A percentile compares a stretch with the other conserved stretches of the same genome.
These are phyloP conservation scores for Talaromyces verruculosus DNA, from an alignment of 2,329 filamentous ascomycete species.

Conservation along the genomic window DNA sequence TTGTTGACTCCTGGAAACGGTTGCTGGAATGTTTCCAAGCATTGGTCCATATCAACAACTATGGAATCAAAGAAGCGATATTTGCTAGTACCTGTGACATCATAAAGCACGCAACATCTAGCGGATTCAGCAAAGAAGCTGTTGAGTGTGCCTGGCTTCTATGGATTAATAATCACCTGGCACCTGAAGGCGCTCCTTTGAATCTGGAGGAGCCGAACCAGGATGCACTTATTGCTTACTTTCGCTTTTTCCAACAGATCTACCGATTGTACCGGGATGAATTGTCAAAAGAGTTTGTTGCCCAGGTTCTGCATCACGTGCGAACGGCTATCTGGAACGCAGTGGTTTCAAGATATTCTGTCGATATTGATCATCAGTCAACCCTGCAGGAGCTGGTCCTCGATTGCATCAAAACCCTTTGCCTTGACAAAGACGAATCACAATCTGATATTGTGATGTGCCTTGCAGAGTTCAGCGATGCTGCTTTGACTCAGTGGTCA, in stretches of 20 bases:
- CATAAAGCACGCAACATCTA: conserved; percentile 49
- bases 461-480: conserved; percentile 67
- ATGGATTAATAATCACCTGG: conserved; percentile 67
- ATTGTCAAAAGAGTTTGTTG: conserved; percentile 62
- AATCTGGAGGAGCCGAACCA: conserved; percentile 65
- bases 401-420: conserved; percentile 38
- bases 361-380: conserved; percentile 41
- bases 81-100: conserved; percentile 68
- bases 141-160: conserved; percentile 66
- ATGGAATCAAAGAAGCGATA: conserved; percentile 70
- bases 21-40: conserved; percentile 68
- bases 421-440: conserved; percentile 38
- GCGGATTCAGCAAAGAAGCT: conserved; percentile 48
- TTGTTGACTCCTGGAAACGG: conserved; percentile 72
- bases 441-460: conserved; percentile 39
- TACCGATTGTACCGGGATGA: conserved; percentile 70
- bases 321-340: conserved; percentile 69
- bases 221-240: conserved; percentile 80
- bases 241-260: conserved; percentile 71
- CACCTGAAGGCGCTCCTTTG: conserved; percentile 43
- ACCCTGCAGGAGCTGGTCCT: conserved; percentile 37
- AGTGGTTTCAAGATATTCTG: conserved; percentile 49
- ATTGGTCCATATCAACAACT: conserved; percentile 61
- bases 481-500: conserved; percentile 52
- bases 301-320: conserved; percentile 69